Base-by-base conservation (phyloP, 2,329 filamentous ascomycete species). In the Chaetomiaceae sp. region DNA sequence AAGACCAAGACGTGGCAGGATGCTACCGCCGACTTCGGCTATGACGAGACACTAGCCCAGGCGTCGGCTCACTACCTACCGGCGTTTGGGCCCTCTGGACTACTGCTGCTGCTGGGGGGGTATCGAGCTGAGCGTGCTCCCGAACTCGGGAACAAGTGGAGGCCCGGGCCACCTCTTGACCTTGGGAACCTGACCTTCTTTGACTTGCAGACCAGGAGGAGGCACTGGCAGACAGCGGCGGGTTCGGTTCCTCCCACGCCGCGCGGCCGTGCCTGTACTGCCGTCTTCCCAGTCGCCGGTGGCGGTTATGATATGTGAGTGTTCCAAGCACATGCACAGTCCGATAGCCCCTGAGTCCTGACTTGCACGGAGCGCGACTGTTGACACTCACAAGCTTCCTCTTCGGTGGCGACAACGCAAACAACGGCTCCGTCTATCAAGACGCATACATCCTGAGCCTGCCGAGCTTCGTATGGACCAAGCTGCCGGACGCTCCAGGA, bases 381-480 rank as follows among this genome's bases (percentile, higher is more conserved):
- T n/a, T n/a, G n/a, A 31, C 20, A 33, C 7, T 12, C 19, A 14
- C 25, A 33, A 57, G 53, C 23, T 57, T 58, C 31, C 6, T 60
- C 3, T 57, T 47, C 15, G 60, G 56, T 4, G 60, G 60, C 4
- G 7, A 6, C 9, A 55, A 58, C 31, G 17, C 40, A 3, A 29
- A 45, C 0, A 46, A 51, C 31, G 29, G 31, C 14, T 33, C 38
- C 37, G 29, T 34, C 22, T 53, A 56, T 20, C 38, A 56, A 4
- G 59, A 62, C 23, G 49, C 55, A 2, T 61, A 59, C 51, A 37
- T 61, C 19, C 49, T 61, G 17, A 60, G 58, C 15, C 39, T 59
- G 9, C 59, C 59, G 1, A 58, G 58, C 7, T 61, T 61, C 23
- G 56, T 61, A 2, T 61, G 59, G 59, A 53, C 47, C 0, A 59